These are phyloP conservation scores for Cyclostephanos tholiformis DNA, from an alignment of 108 stramenopile species.

Conservation along the genomic window DNA sequence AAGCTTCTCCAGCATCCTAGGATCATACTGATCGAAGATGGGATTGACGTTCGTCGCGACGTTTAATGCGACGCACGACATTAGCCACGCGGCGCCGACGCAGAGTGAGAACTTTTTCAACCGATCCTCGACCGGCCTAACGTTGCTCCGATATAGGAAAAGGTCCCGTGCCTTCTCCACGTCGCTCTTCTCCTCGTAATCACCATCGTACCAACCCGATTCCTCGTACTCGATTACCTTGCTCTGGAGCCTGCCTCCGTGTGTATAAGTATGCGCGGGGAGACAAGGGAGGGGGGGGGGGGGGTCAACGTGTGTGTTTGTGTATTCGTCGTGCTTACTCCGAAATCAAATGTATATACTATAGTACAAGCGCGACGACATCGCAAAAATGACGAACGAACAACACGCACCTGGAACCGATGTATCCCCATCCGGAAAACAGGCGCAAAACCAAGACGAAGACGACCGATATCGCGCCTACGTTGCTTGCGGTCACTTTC, in stretches of 20 bases:
- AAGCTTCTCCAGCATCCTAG: slow-evolving; percentile 71
- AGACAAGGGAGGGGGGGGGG: no score
- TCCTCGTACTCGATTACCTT: slow-evolving; percentile 88
- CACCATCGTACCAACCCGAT: slow-evolving; percentile 88
- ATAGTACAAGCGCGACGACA: no score
- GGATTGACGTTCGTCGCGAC: slow-evolving; percentile 62
- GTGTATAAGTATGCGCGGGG: neutral
- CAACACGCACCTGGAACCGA: slow-evolving; percentile 48
- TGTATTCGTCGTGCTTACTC: no score
- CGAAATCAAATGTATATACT: no score
- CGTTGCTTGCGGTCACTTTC: slow-evolving; percentile 75
- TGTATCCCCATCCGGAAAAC: slow-evolving; percentile 84
- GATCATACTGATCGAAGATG: slow-evolving; percentile 84
- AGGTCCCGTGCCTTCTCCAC: slow-evolving; percentile 72
- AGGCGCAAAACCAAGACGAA: slow-evolving; percentile 69
- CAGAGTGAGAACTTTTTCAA: slow-evolving; percentile 59
- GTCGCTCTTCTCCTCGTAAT: slow-evolving; percentile 76
- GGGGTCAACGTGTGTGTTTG: no score
- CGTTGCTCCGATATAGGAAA: slow-evolving; percentile 75
- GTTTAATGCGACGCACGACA: slow-evolving; percentile 71
- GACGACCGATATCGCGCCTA: slow-evolving; percentile 66
- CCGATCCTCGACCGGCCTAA: slow-evolving; percentile 76
- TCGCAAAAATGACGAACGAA: neutral
- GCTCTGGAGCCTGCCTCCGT: slow-evolving; percentile 56
- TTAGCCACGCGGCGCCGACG: slow-evolving; percentile 62